Base-by-base conservation (phyloP, 495 filamentous ascomycete genomes). In the Penicillium odoratum region DNA sequence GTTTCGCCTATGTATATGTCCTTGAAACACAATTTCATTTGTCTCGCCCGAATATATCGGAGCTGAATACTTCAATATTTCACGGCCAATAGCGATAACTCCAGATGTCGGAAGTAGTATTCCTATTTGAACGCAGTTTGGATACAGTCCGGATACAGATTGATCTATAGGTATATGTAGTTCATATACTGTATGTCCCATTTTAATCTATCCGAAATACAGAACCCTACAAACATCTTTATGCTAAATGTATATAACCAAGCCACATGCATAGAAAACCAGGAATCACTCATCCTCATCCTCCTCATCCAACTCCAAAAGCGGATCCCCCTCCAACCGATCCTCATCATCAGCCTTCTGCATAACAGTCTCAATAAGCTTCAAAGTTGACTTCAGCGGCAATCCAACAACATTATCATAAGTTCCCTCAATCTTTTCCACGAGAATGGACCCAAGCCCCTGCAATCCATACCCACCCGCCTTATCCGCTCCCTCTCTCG, bases 321-420 rank as follows among this genome's bases (percentile, higher is more conserved):
- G 15, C 8, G 59, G 59, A 54, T 66, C 69, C 45, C 58, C 67
- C 40, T 61, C 64, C 48, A 77, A 68, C 30, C 65, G 63, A 57
- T 82, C 80, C 49, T 83, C 83, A 66, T 84, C 82, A 69, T 81
- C 77, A 21, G 80, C 78, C 66, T 74, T 74, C 44, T 70, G 65
- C 57, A 95, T 69, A 26, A 90, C 87, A 79, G 85, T 90, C 79
- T 98, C 91, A 62, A 95, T 93, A 56, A 97, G 66, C 73, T 85
- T 85, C 72, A 97, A 68, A 26, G 86, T 91, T 64, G 85, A 81
- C 68, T 91, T 83, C 53, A 98, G 74, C 31, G 94, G 94, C 77
- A 98, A 70, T n/a, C 95, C 94, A 51, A 98, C 85, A 7, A 98
- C 94, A 77, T 98, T 98, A 81, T 98, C 93, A 66, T 85, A 92